Percentiles rank a stretch among this genome's conserved stretches.
Evolutionary conservation across 2,329 filamentous ascomycete genomes (phyloP).

Genomic region (Aureobasidium lini): DNA sequence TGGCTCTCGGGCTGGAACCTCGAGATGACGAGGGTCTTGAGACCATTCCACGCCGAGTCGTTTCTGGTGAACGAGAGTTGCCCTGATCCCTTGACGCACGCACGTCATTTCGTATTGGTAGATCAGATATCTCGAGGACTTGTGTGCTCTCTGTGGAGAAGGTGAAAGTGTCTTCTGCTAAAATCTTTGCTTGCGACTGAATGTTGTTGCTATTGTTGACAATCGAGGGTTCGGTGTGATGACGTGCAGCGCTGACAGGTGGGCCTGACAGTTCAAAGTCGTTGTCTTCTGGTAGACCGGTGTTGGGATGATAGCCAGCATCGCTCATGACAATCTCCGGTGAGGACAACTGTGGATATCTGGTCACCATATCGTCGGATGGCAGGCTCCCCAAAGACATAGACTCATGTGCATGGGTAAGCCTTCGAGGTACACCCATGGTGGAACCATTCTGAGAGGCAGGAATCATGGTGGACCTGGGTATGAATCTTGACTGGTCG

Average conservation of each 20-base stretch:
- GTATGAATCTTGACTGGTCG: background rate
- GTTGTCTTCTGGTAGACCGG: background rate
- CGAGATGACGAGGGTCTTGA: background rate
- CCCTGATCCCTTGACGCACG: background rate
- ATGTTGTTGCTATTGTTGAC: background rate
- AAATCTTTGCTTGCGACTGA: background rate
- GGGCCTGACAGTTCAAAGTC: background rate
- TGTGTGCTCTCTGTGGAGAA: background rate
- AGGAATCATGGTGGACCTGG: background rate
- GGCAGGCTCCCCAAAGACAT: background rate
- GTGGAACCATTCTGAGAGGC: background rate
- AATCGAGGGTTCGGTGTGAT: background rate
- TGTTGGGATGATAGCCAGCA: background rate
- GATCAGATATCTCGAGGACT: background rate
- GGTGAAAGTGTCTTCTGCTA: background rate
- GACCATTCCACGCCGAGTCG: background rate
- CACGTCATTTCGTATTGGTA: background rate
- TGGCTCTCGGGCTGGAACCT: background rate
- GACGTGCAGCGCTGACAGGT: background rate
- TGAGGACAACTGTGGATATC: background rate
- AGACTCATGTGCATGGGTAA: background rate
- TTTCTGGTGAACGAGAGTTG: background rate
- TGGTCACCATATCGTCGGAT: background rate
- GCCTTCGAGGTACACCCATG: background rate
- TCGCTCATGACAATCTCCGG: background rate